Base-by-base conservation (phyloP, 1,284 basidiomycete genomes). In the Trichosporon ovoides region DNA sequence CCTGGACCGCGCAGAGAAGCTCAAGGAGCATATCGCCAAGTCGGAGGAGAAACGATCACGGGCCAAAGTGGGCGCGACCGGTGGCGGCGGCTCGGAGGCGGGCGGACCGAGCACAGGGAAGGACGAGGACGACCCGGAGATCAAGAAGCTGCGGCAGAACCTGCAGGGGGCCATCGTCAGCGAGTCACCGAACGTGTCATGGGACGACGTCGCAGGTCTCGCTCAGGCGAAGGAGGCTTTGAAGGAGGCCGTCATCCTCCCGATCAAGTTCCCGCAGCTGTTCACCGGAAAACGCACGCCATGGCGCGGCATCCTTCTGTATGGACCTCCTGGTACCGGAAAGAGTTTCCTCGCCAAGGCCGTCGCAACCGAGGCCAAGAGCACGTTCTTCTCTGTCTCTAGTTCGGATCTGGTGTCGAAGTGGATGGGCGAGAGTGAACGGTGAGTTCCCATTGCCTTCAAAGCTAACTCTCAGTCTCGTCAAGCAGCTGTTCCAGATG, bases 361-460 rank as follows among this genome's bases (percentile, higher is more conserved):
- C 0, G 95, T 98, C 38, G 96, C 95, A 20, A 98, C 95, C 18
- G 95, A 98, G 77, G 92, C 95, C 58, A 98, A 98, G 80, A 91
- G 91, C 74, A 98, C 95, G 16, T 98, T 98, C 83, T 98, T 96
- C 80, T 92, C 89, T 67, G 92, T 98, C 61, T 92, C 89, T 68
- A 93, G 89, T 52, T 89, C 87, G 76, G 96, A 98, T 73, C 81
- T 98, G 55, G 96, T 98, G 57, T 95, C 91, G 77, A 98, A 98
- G 78, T 98, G 95, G 95, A 96, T 98, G 82, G 95, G 95, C 66
- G 95, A 98, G 78, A 94, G 90, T 19, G 95, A 98, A 79, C 82
- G 91, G 91, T 91, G 63, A 72, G 85, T 77, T 16, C 18, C 43
- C 22, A 3, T 12, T 31, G 22, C 6, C n/a, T n/a, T 12, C 36